Evolutionary conservation across 371 early-diverging fungal species (phyloP), one percentile per base, ranked within the genome.

Genomic region (Coelomomyces lativittatus): DNA sequence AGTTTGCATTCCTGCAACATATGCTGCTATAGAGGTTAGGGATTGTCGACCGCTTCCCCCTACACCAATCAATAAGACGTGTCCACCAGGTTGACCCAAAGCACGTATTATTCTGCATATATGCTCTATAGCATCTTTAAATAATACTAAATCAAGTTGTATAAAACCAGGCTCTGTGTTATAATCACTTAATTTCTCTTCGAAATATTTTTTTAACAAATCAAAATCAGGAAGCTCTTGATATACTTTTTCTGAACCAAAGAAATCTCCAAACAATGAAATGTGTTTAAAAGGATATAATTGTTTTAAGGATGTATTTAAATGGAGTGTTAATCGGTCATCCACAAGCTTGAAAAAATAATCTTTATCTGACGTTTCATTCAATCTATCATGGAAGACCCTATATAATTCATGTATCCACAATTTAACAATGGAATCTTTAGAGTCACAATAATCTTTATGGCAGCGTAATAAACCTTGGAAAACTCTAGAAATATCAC

Each of bases 101-200:
- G 73, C 59, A 4, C 76, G 55, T 1, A 64, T 56, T 24, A 74
- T 60, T 17, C 72, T 47, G 51, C 63, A 64, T 35, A 74, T 66
- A 51, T 74, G 74, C 39, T 72, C 66, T 15, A 73, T 63, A 14
- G 73, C 73, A 47, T 72, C 72, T 4, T 56, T 24, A 49, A 72
- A 72, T 26, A 74, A 56, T 9, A 74, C 70, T 7, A 74, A 47
- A 39, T 70, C 66, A 14, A 67, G 60, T 40, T 62, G 67, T 9
- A 71, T 47, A 37, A 60, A 64, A 5, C 71, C 73, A 2, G 73
- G 66, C 51, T 72, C 68, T 28, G 31, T 19, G 54, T 72, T 70
- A 51, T 70, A 67, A 24, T 70, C 70, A 9, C 41, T 21, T n/a
- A 67, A 54, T 39, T 64, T 66, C 12, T 61, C 61, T 37, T 64